Conservation (phyloP, 2,329 filamentous ascomycete genomes). For the Celoporthe dispersa region DNA sequence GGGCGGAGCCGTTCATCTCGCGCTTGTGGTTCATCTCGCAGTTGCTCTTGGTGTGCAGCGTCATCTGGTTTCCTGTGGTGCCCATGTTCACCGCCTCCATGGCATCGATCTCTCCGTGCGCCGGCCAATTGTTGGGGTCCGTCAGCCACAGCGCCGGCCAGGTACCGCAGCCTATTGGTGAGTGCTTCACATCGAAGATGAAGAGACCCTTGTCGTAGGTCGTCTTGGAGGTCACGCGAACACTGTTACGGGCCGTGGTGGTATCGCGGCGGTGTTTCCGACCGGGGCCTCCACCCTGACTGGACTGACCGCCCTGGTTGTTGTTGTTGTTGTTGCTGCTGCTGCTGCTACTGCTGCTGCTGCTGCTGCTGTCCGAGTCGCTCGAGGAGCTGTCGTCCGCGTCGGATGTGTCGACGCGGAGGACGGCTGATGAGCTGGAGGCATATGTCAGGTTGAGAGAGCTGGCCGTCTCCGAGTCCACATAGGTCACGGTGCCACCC, state of each 20-base stretch:
- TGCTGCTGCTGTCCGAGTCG: neutral
- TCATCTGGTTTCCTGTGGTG: constrained; percentile 60
- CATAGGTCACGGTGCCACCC: constrained; percentile 58
- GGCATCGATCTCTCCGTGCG: constrained; percentile 67
- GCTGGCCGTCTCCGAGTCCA: constrained; percentile 40
- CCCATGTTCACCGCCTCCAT: constrained; percentile 63
- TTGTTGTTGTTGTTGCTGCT: neutral
- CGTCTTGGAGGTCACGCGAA: constrained; percentile 64
- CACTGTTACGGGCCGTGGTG: constrained; percentile 64
- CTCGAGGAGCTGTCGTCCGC: constrained; percentile 12
- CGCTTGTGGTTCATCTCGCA: constrained; percentile 60
- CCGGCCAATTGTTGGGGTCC: constrained; percentile 65
- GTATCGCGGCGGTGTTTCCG: constrained; percentile 38
- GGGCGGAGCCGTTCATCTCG: constrained; percentile 52
- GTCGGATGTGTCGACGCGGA: constrained; percentile 53
- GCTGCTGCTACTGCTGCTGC: neutral
- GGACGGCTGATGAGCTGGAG: constrained; percentile 54
- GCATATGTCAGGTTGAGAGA: constrained; percentile 64
- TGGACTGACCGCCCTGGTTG: neutral
- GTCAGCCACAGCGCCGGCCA: constrained; percentile 71
- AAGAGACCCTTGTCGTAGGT: constrained; percentile 68
- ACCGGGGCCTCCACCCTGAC: neutral
- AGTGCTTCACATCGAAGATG: constrained; percentile 68
- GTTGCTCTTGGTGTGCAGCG: constrained; percentile 55
- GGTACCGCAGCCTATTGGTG: constrained; percentile 65